Percentiles rank a stretch among this genome's conserved stretches.
These are phyloP conservation scores for Gillenia trifoliata DNA, from an alignment of 306 rosid genomes.

Conservation along the genomic window DNA sequence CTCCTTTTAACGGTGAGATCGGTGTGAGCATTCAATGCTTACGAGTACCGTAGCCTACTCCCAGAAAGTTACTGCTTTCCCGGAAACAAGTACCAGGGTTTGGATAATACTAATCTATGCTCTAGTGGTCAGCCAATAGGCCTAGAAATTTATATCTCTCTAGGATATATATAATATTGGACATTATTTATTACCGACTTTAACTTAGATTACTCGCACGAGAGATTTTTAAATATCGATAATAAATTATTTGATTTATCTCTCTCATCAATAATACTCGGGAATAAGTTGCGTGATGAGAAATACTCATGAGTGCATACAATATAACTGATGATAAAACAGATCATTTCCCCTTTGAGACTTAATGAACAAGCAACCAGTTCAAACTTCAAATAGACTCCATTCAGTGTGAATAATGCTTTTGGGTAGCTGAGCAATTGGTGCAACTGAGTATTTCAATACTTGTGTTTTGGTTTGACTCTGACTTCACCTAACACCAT, in stretches of 20 bases:
- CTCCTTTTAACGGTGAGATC: no score
- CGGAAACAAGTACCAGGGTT: background rate
- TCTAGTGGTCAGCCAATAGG: background rate
- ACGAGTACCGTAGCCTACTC: no score
- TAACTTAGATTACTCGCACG: background rate
- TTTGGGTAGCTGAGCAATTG: background rate
- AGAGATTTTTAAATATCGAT: no score
- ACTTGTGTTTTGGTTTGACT: background rate
- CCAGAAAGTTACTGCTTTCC: background rate
- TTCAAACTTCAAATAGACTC: background rate
- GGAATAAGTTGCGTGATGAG: background rate
- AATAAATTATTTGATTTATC: no score
- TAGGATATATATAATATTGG: background rate
- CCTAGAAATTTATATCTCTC: background rate
- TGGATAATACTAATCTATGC: background rate
- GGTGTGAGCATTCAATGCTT: no score
- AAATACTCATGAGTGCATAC: no score
- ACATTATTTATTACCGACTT: background rate
- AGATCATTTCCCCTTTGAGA: background rate
- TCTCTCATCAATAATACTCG: no score
- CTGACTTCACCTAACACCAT: background rate
- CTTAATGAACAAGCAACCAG: background rate
- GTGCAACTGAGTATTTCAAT: background rate
- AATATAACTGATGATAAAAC: background rate
- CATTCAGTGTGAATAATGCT: background rate